A percentile compares a stretch with the other conserved stretches of the same genome.
phyloP scores from a whole-genome alignment of 164 flowering plant species.

The Sextonia rubra region DNA sequence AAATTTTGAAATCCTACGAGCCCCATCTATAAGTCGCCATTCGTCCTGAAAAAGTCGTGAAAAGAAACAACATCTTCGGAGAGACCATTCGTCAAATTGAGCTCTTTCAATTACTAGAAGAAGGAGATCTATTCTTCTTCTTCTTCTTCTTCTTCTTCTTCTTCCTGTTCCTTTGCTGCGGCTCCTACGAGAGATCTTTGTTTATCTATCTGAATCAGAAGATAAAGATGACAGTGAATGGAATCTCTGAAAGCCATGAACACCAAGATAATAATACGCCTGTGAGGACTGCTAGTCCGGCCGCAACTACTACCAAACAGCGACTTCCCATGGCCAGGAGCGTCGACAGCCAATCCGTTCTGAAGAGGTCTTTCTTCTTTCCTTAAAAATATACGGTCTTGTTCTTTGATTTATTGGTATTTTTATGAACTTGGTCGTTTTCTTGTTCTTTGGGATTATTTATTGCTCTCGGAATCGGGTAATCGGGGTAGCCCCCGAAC shows the following conservation, averaged over 20 bases:
- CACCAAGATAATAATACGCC: conserved; percentile 30
- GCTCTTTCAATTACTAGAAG: not conserved
- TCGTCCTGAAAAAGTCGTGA: not conserved
- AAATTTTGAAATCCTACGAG: not conserved
- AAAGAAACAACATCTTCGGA: not conserved
- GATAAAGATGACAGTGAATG: conserved; percentile 10
- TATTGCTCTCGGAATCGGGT: not conserved
- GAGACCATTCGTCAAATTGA: not conserved
- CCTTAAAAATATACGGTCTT: not conserved
- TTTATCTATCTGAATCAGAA: not conserved
- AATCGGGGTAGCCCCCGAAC: no score
- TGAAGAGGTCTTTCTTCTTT: conserved; percentile 37
- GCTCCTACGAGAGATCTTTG: not conserved
- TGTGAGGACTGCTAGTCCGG: conserved; percentile 20
- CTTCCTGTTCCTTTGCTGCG: not conserved
- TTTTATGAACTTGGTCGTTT: not conserved
- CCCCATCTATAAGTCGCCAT: not conserved
- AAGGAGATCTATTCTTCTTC: not conserved
- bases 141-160: not conserved
- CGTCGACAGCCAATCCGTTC: conserved; percentile 61
- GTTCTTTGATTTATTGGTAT: not conserved
- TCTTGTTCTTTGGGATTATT: not conserved
- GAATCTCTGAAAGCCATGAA: conserved; percentile 7
- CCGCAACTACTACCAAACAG: conserved; percentile 29
- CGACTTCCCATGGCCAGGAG: conserved; percentile 31